Base-by-base conservation (phyloP, 148 eudicot species). In the Rhododendron vialii region DNA sequence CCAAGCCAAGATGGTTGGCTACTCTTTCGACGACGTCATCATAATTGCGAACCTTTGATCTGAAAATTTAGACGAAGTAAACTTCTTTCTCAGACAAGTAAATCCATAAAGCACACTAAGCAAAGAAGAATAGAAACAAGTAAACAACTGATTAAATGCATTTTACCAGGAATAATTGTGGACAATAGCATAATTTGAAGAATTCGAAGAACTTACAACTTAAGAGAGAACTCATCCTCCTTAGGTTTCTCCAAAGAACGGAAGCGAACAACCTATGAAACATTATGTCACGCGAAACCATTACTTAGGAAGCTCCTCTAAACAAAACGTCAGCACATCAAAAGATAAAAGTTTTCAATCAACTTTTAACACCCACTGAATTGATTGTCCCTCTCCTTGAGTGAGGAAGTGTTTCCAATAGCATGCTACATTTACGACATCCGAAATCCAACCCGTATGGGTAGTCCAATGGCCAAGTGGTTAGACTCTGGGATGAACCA, bases 21-120 rank as follows among this genome's bases (percentile, higher is more conserved):
- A 97, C 95, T 88, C 90, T 94, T 83, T 94, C 95, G 65, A 95
- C 99, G 22, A 95, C 94, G 36, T 97, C 96, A 74, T 95, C 99
- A 87, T 95, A 97, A 73, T 96, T 94, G 90, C 95, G 87, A 36
- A 86, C 53, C 89, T 93, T 96, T 82, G 95, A 95, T 90, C 99
- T 93, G 86, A 80, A 83, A 84, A 86, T 80, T 77, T 71, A 71
- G 36, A 71, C 41, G 5, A 30, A 71, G 28, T 28, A 26, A 12
- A 71, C 3, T 71, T 71, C 35, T 30, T 67, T 1, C 76, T 71
- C 18, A 30, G 76, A 30, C 18, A 30, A 71, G 76, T 71, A 71
- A 30, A 71, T 71, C 76, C 36, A 28, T 13, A 11, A 28, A 71
- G 17, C 30, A 71, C 5, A 30, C 18, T 30, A 30, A 1, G 20